Base-by-base conservation (phyloP, 805 yeast species). In the Zygotorulaspora florentina region DNA sequence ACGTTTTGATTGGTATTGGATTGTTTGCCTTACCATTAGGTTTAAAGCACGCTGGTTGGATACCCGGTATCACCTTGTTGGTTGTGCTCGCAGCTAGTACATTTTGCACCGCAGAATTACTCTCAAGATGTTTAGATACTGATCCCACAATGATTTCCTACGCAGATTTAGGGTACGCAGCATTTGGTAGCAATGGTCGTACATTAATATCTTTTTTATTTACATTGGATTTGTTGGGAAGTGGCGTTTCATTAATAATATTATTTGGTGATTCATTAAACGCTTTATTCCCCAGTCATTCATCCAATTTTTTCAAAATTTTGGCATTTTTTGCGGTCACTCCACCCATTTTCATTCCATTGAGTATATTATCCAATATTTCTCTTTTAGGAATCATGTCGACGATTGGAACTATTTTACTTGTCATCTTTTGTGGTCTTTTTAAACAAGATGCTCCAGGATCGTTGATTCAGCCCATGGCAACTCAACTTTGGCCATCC, bases 161-260 rank as follows among this genome's bases (percentile, higher is more conserved):
- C 63, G 95, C 96, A 0, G 96, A 89, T 67, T 72, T 89, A 40
- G 95, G 95, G 3, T 83, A 79, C 56, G 86, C 87, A n/a, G 85
- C 90, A 0, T 87, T 83, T 59, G 96, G 96, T 1, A 70, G 84
- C 2, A 71, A 71, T 27, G 95, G 93, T 2, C 76, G 95, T 56
- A 71, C 86, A 3, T 62, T 84, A 29, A 85, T 89, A 27, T 85
- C 95, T 2, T 54, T 81, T 11, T 59, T 88, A 11, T 88, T 89
- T 59, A 82, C 91, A 0, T 55, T 86, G 35, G 96, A 89, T 57
- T 71, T 89, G 36, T 54, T 85, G 46, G 96, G 91, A 2, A 83
- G 85, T 36, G 90, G 95, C 13, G 90, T 89, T 9, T 78, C 96
- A 0, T 70, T 89, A 50, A 77, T 86, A 40, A 87, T 89, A 17